These are phyloP conservation scores for Larix kaempferi DNA, from an alignment of 75 land plant species.

Conservation along the genomic window DNA sequence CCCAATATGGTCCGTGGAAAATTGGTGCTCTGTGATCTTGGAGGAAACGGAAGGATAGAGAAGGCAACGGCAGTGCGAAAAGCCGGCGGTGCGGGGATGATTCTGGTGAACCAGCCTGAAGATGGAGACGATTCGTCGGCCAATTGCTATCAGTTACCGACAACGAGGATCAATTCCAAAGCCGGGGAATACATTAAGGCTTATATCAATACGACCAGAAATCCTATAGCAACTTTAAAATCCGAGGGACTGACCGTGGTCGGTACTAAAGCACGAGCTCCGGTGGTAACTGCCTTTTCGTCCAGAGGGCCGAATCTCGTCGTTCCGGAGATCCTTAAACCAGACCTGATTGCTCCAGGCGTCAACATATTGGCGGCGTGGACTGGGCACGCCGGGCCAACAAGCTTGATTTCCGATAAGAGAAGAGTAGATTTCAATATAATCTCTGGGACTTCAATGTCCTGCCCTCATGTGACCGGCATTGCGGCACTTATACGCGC, in stretches of 20 bases:
- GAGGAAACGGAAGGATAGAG: background rate
- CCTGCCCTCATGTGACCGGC: slow-evolving; percentile 35
- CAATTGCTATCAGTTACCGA: background rate
- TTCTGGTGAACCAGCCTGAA: background rate
- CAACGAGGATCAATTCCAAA: slow-evolving; percentile 7
- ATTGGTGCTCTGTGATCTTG: slow-evolving; percentile 24
- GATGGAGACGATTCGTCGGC: background rate
- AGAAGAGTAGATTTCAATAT: slow-evolving; percentile 22
- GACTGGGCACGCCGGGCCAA: slow-evolving; percentile 7
- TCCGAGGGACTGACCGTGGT: background rate
- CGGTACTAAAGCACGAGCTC: slow-evolving; percentile 23
- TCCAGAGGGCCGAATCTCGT: slow-evolving; percentile 38
- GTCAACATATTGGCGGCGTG: slow-evolving; percentile 42
- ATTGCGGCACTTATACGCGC: slow-evolving; percentile 23
- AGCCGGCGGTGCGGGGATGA: slow-evolving; percentile 37
- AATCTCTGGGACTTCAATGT: slow-evolving; percentile 54
- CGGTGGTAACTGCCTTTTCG: slow-evolving; percentile 63
- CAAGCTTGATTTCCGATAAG: background rate
- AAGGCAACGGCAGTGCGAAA: slow-evolving; percentile 15
- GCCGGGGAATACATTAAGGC: slow-evolving; percentile 18
- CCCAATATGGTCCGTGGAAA: slow-evolving; percentile 24
- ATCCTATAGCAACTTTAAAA: background rate
- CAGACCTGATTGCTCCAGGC: slow-evolving; percentile 51
- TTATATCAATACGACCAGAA: slow-evolving; percentile 20
- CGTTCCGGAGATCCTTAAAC: slow-evolving; percentile 40